These are phyloP conservation scores for Alternaria gaisen DNA, from an alignment of 2,329 filamentous ascomycete species.

Conservation along the genomic window DNA sequence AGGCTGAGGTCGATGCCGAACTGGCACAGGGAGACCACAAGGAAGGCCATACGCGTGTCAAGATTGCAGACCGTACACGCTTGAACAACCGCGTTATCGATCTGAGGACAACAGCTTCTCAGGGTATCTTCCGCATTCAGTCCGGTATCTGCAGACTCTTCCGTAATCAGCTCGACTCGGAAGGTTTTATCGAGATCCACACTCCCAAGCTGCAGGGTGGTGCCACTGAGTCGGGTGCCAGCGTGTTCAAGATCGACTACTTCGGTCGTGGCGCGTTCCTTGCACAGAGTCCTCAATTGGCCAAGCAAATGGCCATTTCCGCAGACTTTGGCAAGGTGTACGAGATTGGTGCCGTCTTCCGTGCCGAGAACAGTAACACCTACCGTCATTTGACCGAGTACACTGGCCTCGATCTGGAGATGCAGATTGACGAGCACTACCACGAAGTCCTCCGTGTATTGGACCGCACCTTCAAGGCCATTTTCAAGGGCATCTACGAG, in stretches of 20 bases:
- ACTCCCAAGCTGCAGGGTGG: constrained; percentile 90
- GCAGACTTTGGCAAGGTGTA: constrained; percentile 90
- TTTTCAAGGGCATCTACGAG: constrained; percentile 76
- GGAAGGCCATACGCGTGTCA: constrained; percentile 65
- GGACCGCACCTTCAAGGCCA: constrained; percentile 81
- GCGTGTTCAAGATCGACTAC: constrained; percentile 92
- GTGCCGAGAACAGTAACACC: constrained; percentile 94
- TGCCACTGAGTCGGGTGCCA: constrained; percentile 89
- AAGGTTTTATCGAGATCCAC: constrained; percentile 90
- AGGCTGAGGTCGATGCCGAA: constrained; percentile 63
- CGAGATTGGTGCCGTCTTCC: constrained; percentile 89
- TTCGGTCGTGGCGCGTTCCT: constrained; percentile 88
- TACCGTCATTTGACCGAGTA: constrained; percentile 95
- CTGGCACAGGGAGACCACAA: constrained; percentile 61
- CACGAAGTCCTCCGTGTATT: constrained; percentile 84
- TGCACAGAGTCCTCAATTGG: constrained; percentile 89
- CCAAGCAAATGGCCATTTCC: constrained; percentile 92
- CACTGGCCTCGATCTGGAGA: constrained; percentile 90
- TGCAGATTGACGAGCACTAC: constrained; percentile 89
- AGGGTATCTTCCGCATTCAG: constrained; percentile 87
- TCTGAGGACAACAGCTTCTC: constrained; percentile 83
- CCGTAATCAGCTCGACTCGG: constrained; percentile 75
- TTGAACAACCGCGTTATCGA: constrained; percentile 83
- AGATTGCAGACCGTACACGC: constrained; percentile 76
- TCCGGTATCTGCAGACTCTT: constrained; percentile 82